A percentile compares a stretch with the other conserved stretches of the same genome.
These are phyloP conservation scores for Nigrospora sphaerica DNA, from an alignment of 2,329 filamentous ascomycete species.

Conservation along the genomic window DNA sequence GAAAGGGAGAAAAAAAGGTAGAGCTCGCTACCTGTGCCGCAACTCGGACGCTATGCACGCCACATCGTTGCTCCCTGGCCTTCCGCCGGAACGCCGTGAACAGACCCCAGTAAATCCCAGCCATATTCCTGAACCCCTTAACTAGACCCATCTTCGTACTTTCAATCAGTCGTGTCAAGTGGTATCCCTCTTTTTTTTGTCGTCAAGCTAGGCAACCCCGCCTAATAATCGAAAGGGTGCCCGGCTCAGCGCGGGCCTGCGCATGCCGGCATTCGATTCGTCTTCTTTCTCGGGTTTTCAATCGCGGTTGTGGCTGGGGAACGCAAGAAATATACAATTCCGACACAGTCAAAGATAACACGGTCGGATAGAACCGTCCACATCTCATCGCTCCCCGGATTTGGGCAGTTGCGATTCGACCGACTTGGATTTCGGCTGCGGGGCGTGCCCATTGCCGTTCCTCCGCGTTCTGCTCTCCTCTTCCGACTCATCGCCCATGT, in stretches of 20 bases:
- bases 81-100: not conserved
- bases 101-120: not conserved
- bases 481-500: constrained; percentile 72
- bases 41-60: no score
- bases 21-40: not conserved
- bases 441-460: constrained; percentile 30
- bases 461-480: constrained; percentile 41
- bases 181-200: not conserved
- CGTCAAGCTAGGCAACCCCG: not conserved
- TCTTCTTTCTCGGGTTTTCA: no score
- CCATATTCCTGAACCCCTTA: not conserved
- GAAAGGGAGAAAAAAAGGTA: not conserved
- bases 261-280: no score
- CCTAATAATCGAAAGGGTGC: no score
- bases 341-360: not conserved
- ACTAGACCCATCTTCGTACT: not conserved
- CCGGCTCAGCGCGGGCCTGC: no score
- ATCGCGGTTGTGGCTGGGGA: no score
- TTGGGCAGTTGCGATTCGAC: constrained; percentile 47
- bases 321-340: constrained; percentile 1
- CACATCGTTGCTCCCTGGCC: not conserved
- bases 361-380: not conserved
- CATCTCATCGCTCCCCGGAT: constrained; percentile 9
- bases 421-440: constrained; percentile 30
- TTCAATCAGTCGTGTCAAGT: no score